phyloP scores from a whole-genome alignment of 2,329 filamentous ascomycete species.

The Penicillium italicum region DNA sequence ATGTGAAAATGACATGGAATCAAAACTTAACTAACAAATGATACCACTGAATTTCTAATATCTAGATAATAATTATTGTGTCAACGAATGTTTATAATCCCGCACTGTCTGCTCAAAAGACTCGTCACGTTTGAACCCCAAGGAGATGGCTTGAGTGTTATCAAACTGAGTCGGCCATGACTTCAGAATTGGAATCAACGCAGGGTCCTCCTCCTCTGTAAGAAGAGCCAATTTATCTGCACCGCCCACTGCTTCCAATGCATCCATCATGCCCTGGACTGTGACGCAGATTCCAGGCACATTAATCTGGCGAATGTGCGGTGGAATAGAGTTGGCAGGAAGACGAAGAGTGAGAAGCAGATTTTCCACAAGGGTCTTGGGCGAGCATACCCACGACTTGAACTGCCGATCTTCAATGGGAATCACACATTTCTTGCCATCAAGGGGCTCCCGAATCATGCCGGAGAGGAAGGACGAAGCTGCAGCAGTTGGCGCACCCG shows the following conservation, averaged over 20 bases:
- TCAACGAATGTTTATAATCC: slow-evolving; percentile 49
- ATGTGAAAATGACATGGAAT: neutral
- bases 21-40: neutral
- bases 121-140: slow-evolving; percentile 53
- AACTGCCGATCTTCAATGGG: slow-evolving; percentile 51
- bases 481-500: slow-evolving; percentile 57
- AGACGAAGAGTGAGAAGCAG: slow-evolving; percentile 50
- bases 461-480: slow-evolving; percentile 62
- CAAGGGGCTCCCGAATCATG: slow-evolving; percentile 62
- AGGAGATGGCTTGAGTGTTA: slow-evolving; percentile 48
- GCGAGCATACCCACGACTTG: slow-evolving; percentile 54
- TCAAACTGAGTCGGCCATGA: slow-evolving; percentile 58
- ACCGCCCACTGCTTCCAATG: slow-evolving; percentile 54
- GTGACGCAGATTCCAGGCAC: slow-evolving; percentile 54
- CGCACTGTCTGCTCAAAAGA: slow-evolving; percentile 54
- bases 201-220: slow-evolving; percentile 50
- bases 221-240: slow-evolving; percentile 51
- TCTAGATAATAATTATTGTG: slow-evolving; percentile 8
- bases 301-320: slow-evolving; percentile 53
- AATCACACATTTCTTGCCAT: slow-evolving; percentile 53
- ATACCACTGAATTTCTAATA: neutral
- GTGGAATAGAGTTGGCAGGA: slow-evolving; percentile 39
- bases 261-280: slow-evolving; percentile 56
- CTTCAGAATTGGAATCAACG: slow-evolving; percentile 52
- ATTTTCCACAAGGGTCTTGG: slow-evolving; percentile 53